A percentile compares a stretch with the other conserved stretches of the same genome.
Evolutionary conservation across 2,329 filamentous ascomycete species (phyloP).

Genomic region (Paecilomyces dactylethromorphus): DNA sequence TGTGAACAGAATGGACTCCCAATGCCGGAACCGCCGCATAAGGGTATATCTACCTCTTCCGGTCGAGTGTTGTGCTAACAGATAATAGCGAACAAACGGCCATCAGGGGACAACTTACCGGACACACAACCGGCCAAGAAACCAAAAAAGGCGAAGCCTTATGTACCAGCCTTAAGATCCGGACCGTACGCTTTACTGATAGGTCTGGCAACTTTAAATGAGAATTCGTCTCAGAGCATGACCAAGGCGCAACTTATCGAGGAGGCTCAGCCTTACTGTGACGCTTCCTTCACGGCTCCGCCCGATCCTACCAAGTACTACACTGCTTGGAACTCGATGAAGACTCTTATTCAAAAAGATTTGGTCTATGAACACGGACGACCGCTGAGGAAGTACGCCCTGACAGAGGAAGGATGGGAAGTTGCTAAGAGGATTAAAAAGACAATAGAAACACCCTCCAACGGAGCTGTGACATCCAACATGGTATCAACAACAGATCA

Average conservation of each 20-base stretch:
- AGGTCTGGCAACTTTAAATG: conserved; percentile 55
- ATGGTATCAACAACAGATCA: not conserved
- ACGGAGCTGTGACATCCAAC: not conserved
- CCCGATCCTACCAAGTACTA: conserved; percentile 63
- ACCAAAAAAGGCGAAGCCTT: conserved; percentile 51
- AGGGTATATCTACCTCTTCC: conserved; percentile 23
- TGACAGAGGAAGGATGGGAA: conserved; percentile 75
- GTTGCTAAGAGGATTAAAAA: conserved; percentile 60
- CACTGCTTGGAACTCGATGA: conserved; percentile 80
- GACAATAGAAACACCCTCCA: not conserved
- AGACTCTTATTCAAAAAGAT: conserved; percentile 66
- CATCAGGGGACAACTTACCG: conserved; percentile 20
- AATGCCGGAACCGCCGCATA: conserved; percentile 55
- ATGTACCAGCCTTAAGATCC: conserved; percentile 66
- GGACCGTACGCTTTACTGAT: conserved; percentile 68
- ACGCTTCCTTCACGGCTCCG: conserved; percentile 65
- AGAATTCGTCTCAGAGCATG: conserved; percentile 51
- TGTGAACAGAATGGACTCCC: conserved; percentile 62
- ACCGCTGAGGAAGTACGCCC: conserved; percentile 59
- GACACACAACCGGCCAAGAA: conserved; percentile 49
- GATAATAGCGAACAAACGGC: conserved; percentile 23
- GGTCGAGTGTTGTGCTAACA: conserved; percentile 7
- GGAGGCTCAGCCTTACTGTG: conserved; percentile 63
- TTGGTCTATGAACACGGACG: conserved; percentile 65
- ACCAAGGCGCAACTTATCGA: conserved; percentile 64